Evolutionary conservation across 2,329 filamentous ascomycete species (phyloP), one percentile per base, ranked within the genome.

Genomic region (Pyricularia pennisetigena): DNA sequence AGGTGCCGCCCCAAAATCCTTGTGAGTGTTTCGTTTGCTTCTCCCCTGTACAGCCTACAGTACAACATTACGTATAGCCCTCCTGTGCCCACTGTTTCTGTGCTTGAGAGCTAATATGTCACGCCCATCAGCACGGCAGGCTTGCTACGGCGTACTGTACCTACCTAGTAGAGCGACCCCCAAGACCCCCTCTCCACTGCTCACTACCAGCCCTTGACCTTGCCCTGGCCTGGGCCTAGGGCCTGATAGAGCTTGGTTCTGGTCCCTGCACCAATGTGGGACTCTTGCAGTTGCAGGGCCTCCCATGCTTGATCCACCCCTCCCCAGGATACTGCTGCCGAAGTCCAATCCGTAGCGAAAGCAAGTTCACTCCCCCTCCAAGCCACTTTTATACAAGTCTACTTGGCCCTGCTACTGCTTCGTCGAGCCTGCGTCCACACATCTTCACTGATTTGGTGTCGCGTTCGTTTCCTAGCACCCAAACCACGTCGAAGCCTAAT

Each of bases 311-410:
- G 77, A 77, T 77, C 77, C 79, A 78, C 79, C 78, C 79, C 76
- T 78, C 66, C 30, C 64, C 65, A 78, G 77, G 74, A 79, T 80
- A 82, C 41, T 41, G 41, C 77, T 83, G 79, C 82, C 81, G 81
- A 79, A 76, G 76, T 69, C 73, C 69, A 77, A 79, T 79, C 80
- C 78, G 78, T 76, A 76, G 81, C 78, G 79, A 28, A 76, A 76
- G 81, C 78, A 79, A 20, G 26, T 57, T 29, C 79, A 79, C 79
- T 70, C 76, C 79, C 81, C 80, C 80, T 81, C 80, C 78, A 80
- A 76, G 79, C 79, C 41, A 24, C 76, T 77, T 77, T 77, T 76
- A 78, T 80, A 82, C 80, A 82, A 82, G 80, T 81, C 80, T 78
- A 81, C 78, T 77, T 77, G 69, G 73, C 77, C 78, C 80, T 80